Percentiles rank a stretch among this genome's conserved stretches.
phyloP scores from a whole-genome alignment of 2,329 filamentous ascomycete species.

The Aspergillus melleus region DNA sequence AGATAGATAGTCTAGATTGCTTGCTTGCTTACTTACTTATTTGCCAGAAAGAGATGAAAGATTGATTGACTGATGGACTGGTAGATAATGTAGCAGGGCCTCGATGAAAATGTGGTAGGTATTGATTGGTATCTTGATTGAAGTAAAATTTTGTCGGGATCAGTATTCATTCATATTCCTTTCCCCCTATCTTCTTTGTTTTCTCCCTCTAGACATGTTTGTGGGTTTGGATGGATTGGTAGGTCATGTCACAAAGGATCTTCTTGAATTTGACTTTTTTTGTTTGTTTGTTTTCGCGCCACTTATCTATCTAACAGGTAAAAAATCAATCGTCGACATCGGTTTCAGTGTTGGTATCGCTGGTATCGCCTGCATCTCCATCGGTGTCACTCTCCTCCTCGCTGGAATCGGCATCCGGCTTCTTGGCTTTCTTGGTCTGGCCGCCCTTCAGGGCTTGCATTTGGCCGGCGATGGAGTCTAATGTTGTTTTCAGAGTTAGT shows the following conservation, averaged over 20 bases:
- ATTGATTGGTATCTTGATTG: too few species aligned
- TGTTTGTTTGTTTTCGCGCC: not conserved
- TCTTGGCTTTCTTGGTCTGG: conserved; percentile 58
- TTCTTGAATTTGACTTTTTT: not conserved
- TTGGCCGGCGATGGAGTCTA: conserved; percentile 81
- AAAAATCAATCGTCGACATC: conserved; percentile 64
- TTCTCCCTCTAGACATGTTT: not conserved
- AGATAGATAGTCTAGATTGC: too few species aligned
- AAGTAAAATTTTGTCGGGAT: not conserved
- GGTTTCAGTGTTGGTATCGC: conserved; percentile 69
- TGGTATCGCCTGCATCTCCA: conserved; percentile 60
- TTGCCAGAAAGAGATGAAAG: not conserved
- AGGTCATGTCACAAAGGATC: not conserved
- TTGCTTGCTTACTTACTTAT: not conserved
- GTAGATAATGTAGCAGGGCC: too few species aligned
- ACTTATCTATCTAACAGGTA: conserved; percentile 16
- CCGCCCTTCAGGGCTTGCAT: conserved; percentile 83
- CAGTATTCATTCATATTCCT: not conserved
- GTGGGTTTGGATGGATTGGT: not conserved
- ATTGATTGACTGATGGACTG: not conserved
- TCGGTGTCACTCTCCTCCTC: conserved; percentile 64
- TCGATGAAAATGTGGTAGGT: too few species aligned
- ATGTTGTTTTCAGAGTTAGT: conserved; percentile 5
- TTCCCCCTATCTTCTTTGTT: not conserved
- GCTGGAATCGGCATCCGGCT: conserved; percentile 56